Base-by-base conservation (phyloP, 2,329 filamentous ascomycete species). In the Akanthomyces dipterigenus region DNA sequence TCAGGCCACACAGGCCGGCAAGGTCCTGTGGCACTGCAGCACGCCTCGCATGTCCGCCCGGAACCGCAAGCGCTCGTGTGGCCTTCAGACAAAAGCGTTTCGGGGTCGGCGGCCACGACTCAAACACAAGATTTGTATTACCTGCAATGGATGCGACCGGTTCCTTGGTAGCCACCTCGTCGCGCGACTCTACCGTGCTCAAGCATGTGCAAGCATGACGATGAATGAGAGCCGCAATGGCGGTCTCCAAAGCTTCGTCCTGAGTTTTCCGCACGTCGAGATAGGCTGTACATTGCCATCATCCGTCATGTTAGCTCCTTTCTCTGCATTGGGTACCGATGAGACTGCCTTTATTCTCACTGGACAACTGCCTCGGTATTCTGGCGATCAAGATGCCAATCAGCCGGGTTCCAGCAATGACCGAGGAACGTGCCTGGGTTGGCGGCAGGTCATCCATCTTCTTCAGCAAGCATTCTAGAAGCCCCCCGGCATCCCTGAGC, bases 381-480 rank as follows among this genome's bases (percentile, higher is more conserved):
- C 18, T 48, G 45, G 45, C 45, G 45, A 48, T 16, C 45, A 8
- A 7, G 20, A 46, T 26, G n/a, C n/a, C n/a, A n/a, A n/a, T 20
- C 5, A 36, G 18, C 31, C 48, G 11, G 12, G 26, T 5, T 18
- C 8, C 14, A 31, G 22, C 28, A 31, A 51, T 20, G 31, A 26
- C 26, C 34, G 12, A 49, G 31, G 22, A 22, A 36, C 26, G 28
- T 51, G 48, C 26, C 24, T 18, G 24, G 4, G 22, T 31, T 9
- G 16, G 18, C 3, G n/a, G 24, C 46, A 31, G 20, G 26, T 20
- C 18, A 26, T n/a, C 12, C 18, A 26, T n/a, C 12, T 50, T 49
- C 46, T 59, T 59, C 56, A 46, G 38, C 46, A 43, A n/a, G 26
- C 18, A 20, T 59, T 59, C 56, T 59, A 59, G 56, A 59, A 59